Evolutionary conservation across 1,284 basidiomycete species (phyloP).

Genomic region (Cystobasidium sp.): DNA sequence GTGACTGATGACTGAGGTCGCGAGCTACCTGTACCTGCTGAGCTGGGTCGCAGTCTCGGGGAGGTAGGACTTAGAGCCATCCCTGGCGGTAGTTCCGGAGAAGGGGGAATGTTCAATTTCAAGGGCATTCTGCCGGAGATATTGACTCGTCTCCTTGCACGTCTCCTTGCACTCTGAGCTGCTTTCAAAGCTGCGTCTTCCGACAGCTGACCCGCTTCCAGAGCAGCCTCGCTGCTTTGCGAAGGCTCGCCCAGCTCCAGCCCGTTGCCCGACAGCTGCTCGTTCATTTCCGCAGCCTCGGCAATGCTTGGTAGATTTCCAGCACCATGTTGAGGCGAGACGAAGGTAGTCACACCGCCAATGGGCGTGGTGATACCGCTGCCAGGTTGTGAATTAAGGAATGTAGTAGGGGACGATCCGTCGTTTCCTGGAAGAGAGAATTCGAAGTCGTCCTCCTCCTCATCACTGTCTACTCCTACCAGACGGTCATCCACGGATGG

Average conservation of each 20-base stretch:
- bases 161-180: conserved; percentile 32
- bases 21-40: conserved; percentile 1
- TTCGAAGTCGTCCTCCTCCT: conserved; percentile 43
- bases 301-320: conserved; percentile 28
- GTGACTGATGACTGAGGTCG: conserved; percentile 12
- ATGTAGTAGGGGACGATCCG: conserved; percentile 8
- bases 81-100: conserved; percentile 21
- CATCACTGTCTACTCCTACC: conserved; percentile 19
- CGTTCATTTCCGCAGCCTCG: conserved; percentile 37
- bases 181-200: conserved; percentile 40
- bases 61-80: not conserved
- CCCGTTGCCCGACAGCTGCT: conserved; percentile 13
- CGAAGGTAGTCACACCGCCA: conserved; percentile 16
- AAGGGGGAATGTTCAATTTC: conserved; percentile 34
- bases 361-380: not conserved
- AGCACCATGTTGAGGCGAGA: conserved; percentile 9
- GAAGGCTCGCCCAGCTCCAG: conserved; percentile 8
- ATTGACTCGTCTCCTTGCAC: conserved; percentile 38
- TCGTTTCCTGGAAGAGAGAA: conserved; percentile 32
- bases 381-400: conserved; percentile 3
- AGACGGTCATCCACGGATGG: conserved; percentile 5
- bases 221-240: conserved; percentile 1
- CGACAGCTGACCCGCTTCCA: not conserved
- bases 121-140: conserved; percentile 39
- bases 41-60: not conserved